Conservation (phyloP, 352 stramenopile species). For the Halophytophthora batemanensis region DNA sequence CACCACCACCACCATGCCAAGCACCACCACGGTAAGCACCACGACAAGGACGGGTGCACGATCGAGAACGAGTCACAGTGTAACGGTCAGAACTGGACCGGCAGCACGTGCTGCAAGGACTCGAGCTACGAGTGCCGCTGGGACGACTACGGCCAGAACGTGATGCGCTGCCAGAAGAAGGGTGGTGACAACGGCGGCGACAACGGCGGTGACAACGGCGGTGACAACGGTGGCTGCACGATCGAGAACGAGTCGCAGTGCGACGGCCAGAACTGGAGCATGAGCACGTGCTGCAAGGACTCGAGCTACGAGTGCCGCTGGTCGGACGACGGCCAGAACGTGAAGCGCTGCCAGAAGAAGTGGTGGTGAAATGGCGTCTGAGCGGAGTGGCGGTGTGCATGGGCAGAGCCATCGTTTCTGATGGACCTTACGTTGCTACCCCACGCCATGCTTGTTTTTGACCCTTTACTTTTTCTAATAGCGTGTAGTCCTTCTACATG, state of each 20-base stretch:
- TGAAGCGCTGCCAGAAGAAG: constrained; percentile 15
- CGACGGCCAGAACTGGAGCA: constrained; percentile 4
- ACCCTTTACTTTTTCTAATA: no score
- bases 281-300: constrained; percentile 3
- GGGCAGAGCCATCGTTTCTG: no score
- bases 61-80: constrained; percentile 10
- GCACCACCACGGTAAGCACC: no score
- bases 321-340: constrained; percentile 6
- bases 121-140: constrained; percentile 2
- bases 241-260: constrained; percentile 10
- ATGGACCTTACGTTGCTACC: no score
- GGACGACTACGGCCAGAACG: constrained; percentile 6
- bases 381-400: no score
- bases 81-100: constrained; percentile 3
- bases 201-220: background rate
- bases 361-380: no score
- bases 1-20: no score
- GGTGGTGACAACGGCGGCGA: constrained; percentile 1
- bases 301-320: constrained; percentile 2
- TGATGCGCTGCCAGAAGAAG: constrained; percentile 15
- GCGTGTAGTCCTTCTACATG: no score
- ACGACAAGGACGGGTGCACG: no score
- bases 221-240: no score
- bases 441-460: no score
- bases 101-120: constrained; percentile 4